A percentile compares a stretch with the other conserved stretches of the same genome.
Evolutionary conservation across 2,329 filamentous ascomycete species (phyloP).

Genomic region (Penicillium rolfsii): DNA sequence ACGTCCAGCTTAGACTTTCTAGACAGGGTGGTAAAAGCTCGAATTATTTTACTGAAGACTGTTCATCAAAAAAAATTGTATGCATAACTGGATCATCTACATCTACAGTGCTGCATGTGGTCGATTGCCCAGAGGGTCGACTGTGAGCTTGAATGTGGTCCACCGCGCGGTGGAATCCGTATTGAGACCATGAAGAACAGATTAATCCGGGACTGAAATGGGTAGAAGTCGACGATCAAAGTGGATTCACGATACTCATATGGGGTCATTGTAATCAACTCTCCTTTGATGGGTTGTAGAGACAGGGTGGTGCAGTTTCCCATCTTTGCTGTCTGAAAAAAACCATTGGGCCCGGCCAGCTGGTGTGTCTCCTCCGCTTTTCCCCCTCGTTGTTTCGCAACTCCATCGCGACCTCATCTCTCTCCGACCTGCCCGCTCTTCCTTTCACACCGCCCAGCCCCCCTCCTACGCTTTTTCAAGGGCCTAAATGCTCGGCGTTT

Average conservation of each 20-base stretch:
- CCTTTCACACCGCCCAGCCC: conserved; percentile 1
- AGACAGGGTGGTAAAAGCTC: background rate
- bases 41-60: background rate
- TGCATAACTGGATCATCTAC: background rate
- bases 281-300: background rate
- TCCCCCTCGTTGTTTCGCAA: conserved; percentile 26
- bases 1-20: background rate
- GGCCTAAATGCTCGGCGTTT: conserved; percentile 36
- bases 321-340: conserved; percentile 10
- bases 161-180: conserved; percentile 3
- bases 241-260: background rate
- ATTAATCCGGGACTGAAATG: background rate
- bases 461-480: conserved; percentile 14
- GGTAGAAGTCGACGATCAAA: background rate
- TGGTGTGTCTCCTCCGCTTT: conserved; percentile 27
- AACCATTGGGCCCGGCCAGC: conserved; percentile 14
- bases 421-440: conserved; percentile 5
- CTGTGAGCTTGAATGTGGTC: background rate
- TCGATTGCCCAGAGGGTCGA: background rate
- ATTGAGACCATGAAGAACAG: background rate
- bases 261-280: background rate
- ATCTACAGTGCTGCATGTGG: background rate
- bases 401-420: conserved; percentile 15
- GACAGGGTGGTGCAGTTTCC: conserved; percentile 3
- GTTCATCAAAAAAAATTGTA: background rate